Base-by-base conservation (phyloP, 2,329 filamentous ascomycete genomes). In the Colletotrichum costaricense region DNA sequence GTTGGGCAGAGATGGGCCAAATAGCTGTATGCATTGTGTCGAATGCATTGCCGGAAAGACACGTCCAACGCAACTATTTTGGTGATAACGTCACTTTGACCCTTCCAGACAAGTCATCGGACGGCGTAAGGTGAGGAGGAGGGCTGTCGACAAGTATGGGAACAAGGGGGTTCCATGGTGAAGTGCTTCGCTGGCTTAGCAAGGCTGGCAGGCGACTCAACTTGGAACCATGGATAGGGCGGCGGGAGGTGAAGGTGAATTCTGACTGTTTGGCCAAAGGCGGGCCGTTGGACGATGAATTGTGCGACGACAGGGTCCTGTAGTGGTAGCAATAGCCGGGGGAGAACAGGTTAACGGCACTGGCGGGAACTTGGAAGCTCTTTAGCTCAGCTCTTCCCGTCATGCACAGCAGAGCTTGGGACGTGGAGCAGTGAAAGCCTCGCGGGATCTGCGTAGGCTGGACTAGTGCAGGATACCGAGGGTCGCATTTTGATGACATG, bases 121-220 rank as follows among this genome's bases (percentile, higher is more conserved):
- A 65, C 70, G 56, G 60, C 60, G 35, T 24, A 19, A 54, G 22
- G 42, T 35, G 56, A 57, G 54, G 42, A 38, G 56, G 62, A 46
- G 67, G 67, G 67, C 56, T 63, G 70, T 30, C 49, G 67, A 58
- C 22, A 46, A 42, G 46, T 49, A 42, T 22, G 4, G 33, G 55
- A 70, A 35, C 71, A 73, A 56, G 67, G 71, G 56, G 35, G 33
- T 26, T 38, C 71, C 67, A 71, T 73, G 67, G 28, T 14, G 26
- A 22, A 22, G 9, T 52, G 67, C 60, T 42, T 38, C 60, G 71
- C 49, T 71, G 71, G 71, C 71, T 49, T 49, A 52, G 67, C 60
- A 70, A 73, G 67, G 60, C 71, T 70, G 62, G 7, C 57, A 49
- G 35, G 28, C 71, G n/a, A 24, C 28, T 56, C 46, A 14, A 59